phyloP scores from a whole-genome alignment of 768 basidiomycete species.

The Rhizopogon vulgaris region DNA sequence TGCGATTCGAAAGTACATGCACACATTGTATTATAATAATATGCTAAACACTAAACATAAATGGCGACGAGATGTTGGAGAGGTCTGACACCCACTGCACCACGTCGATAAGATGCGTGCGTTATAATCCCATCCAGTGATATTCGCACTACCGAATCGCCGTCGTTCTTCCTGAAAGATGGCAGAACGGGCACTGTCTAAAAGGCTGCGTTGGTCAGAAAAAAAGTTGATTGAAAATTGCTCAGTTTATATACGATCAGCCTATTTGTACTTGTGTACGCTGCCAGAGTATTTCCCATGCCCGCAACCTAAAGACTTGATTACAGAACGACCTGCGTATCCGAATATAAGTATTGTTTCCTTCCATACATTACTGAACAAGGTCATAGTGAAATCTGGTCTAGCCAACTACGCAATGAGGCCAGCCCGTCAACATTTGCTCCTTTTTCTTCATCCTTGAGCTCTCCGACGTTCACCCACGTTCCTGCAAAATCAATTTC shows the following conservation, averaged over 20 bases:
- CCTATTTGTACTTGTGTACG: conserved; percentile 26
- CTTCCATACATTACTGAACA: no score
- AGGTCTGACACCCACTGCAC: conserved; percentile 63
- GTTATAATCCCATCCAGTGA: conserved; percentile 52
- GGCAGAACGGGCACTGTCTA: conserved; percentile 70
- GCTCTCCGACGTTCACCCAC: conserved; percentile 34
- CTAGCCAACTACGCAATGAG: conserved; percentile 44
- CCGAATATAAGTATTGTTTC: neutral
- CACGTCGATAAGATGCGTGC: conserved; percentile 38
- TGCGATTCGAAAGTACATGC: neutral
- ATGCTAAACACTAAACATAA: neutral
- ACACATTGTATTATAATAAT: neutral
- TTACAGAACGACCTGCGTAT: no score
- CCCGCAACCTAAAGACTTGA: no score
- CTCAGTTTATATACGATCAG: conserved; percentile 8
- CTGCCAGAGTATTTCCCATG: no score
- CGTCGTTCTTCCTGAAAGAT: conserved; percentile 40
- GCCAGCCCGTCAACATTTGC: conserved; percentile 31
- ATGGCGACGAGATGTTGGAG: conserved; percentile 41
- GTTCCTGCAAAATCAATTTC: conserved; percentile 65
- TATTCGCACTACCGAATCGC: conserved; percentile 72
- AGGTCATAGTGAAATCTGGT: conserved; percentile 30
- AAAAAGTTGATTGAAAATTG: neutral
- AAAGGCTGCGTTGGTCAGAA: conserved; percentile 44
- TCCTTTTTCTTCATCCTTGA: conserved; percentile 32